Base-by-base conservation (phyloP, 192 early-diverging fungal genomes). In the Podila minutissima region DNA sequence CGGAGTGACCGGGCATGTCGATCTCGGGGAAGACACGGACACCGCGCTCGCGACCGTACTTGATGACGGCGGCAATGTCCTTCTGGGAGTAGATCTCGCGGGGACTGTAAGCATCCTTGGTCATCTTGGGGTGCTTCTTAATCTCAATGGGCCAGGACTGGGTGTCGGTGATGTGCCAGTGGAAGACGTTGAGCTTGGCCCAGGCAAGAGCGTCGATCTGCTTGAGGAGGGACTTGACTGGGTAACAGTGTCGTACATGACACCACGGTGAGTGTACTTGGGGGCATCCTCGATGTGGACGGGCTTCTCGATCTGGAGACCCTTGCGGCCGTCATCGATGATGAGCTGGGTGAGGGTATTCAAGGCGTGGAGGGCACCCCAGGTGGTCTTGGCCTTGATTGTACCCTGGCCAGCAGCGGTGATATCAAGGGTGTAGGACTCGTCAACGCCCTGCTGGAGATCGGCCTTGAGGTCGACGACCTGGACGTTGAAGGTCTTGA, bases 1-100 rank as follows among this genome's bases (percentile, higher is more conserved):
- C 75, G 58, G 88, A 89, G 73, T 96, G 93, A 3, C 92, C 93
- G 13, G 95, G 94, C 86, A 95, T 91, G 71, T 96, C 94, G 46
- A 96, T 89, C 75, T 97, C 96, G 20, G 95, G 91, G 66, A 95
- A 90, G 26, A 97, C 86, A 60, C 96, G 91, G 33, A 97, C 90
- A n/a, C 94, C 94, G 29, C 92, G 89, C 48, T 83, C 87, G 13
- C 83, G 76, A 29, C 88, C 95, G 77, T 95, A 95, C 33, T 83
- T 69, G 72, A 96, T 88, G 20, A 97, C 67, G 3, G 64, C 78
- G 33, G 84, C 38, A 37, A 97, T 87, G 51, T 96, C 95, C 12
- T 61, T 64, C 59, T 91, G 87, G 49, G 88, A 84, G 85, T 97
- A 96, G 33, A 83, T 83, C 83, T 94, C 88, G 33, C 74, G 71